Evolutionary conservation across 2,329 filamentous ascomycete genomes (phyloP).

Genomic region (Paramyrothecium roridum): DNA sequence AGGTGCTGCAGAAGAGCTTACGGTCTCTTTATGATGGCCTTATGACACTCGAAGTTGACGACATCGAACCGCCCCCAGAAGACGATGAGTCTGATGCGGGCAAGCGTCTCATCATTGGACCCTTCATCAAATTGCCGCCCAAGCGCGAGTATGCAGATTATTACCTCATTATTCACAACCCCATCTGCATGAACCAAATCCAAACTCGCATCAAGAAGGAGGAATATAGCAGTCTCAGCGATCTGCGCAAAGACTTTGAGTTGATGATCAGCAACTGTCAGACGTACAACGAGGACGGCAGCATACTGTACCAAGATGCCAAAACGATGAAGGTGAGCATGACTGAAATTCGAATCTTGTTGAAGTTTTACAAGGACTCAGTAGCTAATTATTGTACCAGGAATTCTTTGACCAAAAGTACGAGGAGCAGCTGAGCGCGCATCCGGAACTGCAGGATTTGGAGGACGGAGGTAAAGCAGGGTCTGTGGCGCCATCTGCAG

Average conservation of each 20-base stretch:
- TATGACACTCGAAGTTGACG: slow-evolving; percentile 81
- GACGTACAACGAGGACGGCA: slow-evolving; percentile 95
- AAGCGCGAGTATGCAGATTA: slow-evolving; percentile 92
- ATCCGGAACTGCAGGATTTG: slow-evolving; percentile 53
- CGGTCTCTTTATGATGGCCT: slow-evolving; percentile 74
- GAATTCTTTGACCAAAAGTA: slow-evolving; percentile 54
- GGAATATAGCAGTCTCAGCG: slow-evolving; percentile 78
- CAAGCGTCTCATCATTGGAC: slow-evolving; percentile 83
- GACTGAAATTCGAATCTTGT: neutral
- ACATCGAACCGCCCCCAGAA: slow-evolving; percentile 53
- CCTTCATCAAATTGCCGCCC: slow-evolving; percentile 87
- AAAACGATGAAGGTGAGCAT: slow-evolving; percentile 78
- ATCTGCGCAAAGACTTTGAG: slow-evolving; percentile 79
- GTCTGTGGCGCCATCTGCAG: slow-evolving; percentile 50
- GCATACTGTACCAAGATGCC: slow-evolving; percentile 87
- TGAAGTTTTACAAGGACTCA: no score
- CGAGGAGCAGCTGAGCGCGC: slow-evolving; percentile 49
- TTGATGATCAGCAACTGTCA: slow-evolving; percentile 87
- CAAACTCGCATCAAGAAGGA: slow-evolving; percentile 94
- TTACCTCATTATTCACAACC: slow-evolving; percentile 86
- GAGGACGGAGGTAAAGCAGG: slow-evolving; percentile 42
- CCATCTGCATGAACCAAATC: slow-evolving; percentile 96
- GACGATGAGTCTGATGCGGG: slow-evolving; percentile 56
- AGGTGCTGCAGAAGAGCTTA: slow-evolving; percentile 75
- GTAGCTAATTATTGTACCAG: slow-evolving; percentile 38